phyloP scores from a whole-genome alignment of 495 filamentous ascomycete genomes.

The Trichoderma virens region DNA sequence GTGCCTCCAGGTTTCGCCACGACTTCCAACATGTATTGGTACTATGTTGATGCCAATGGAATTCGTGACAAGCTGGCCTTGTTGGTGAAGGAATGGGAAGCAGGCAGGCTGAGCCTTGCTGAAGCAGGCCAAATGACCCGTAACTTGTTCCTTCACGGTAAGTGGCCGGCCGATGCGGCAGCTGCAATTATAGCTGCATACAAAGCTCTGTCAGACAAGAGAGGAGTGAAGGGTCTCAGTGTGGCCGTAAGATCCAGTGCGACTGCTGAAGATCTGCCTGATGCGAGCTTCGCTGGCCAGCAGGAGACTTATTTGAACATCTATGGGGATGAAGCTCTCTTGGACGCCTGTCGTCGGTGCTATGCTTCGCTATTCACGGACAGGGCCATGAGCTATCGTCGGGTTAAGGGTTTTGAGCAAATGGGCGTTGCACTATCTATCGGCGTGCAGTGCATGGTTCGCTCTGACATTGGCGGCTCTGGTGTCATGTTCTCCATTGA shows the following conservation, averaged over 20 bases:
- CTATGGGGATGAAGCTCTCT: constrained; percentile 14
- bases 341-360: constrained; percentile 27
- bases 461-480: constrained; percentile 25
- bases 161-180: constrained; percentile 17
- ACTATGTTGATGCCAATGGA: constrained; percentile 23
- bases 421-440: constrained; percentile 26
- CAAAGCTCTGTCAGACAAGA: constrained; percentile 12
- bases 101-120: constrained; percentile 13
- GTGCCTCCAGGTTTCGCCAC: constrained; percentile 29
- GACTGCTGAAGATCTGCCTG: constrained; percentile 31
- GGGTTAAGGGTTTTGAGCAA: constrained; percentile 28
- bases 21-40: constrained; percentile 27
- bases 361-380: constrained; percentile 32
- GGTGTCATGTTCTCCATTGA: constrained; percentile 35
- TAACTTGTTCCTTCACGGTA: constrained; percentile 17
- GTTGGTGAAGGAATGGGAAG: constrained; percentile 18
- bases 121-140: constrained; percentile 17
- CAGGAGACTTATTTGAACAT: constrained; percentile 29
- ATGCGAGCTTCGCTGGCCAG: constrained; percentile 32
- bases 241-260: constrained; percentile 33
- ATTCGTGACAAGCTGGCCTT: constrained; percentile 21
- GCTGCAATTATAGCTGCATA: constrained; percentile 16
- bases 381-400: constrained; percentile 29
- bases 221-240: constrained; percentile 15
- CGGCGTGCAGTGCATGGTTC: constrained; percentile 32